A percentile compares a stretch with the other conserved stretches of the same genome.
Evolutionary conservation across 1,139 yeast species (phyloP).

Genomic region (Taphrina communis): DNA sequence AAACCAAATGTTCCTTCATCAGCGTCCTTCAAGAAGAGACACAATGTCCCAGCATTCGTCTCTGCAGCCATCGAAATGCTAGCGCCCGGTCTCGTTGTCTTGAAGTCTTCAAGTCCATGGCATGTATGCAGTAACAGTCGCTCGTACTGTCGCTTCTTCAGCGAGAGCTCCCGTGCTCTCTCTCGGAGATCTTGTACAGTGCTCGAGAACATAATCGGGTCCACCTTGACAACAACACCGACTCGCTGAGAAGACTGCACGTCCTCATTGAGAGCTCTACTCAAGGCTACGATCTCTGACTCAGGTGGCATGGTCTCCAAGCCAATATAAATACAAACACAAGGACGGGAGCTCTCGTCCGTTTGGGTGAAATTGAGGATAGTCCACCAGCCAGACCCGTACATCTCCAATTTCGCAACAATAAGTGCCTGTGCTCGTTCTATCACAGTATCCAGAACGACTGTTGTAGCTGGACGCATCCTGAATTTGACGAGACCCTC

Average conservation of each 20-base stretch:
- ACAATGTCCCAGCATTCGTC: background rate
- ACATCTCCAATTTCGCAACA: background rate
- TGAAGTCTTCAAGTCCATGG: background rate
- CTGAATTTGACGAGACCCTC: background rate
- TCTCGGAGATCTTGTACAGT: background rate
- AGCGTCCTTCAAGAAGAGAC: background rate
- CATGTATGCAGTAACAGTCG: background rate
- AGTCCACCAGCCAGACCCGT: background rate
- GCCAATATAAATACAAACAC: background rate
- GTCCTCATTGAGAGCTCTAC: background rate
- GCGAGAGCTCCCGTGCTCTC: background rate
- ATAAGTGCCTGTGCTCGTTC: background rate
- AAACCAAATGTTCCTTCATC: background rate
- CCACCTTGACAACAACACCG: background rate
- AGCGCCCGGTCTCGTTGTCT: background rate
- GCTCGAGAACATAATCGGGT: background rate
- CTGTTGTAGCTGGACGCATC: background rate
- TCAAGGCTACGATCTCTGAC: background rate
- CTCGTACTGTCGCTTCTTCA: background rate
- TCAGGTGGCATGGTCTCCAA: background rate
- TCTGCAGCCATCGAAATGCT: background rate
- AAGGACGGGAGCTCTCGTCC: background rate
- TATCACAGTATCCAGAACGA: background rate
- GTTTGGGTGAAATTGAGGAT: background rate
- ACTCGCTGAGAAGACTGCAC: background rate